A percentile compares a stretch with the other conserved stretches of the same genome.
Evolutionary conservation across 805 yeast species (phyloP).

Genomic region (Hanseniaspora nectarophila): DNA sequence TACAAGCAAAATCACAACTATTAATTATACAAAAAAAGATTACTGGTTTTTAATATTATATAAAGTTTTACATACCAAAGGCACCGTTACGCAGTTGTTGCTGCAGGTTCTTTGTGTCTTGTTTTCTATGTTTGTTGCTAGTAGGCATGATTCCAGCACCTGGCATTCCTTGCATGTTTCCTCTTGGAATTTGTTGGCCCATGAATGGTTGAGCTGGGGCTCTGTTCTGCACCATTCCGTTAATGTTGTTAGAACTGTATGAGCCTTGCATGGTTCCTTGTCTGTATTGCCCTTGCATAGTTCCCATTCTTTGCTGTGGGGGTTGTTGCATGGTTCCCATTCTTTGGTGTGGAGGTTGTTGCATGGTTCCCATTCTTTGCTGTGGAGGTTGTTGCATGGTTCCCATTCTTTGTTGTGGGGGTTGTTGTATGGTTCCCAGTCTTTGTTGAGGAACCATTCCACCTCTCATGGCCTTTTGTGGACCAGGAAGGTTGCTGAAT

Average conservation of each 20-base stretch:
- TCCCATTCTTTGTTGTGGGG: neutral
- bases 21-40: neutral
- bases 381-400: neutral
- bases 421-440: conserved; percentile 2
- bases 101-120: conserved; percentile 12
- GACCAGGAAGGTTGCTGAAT: neutral
- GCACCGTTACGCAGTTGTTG: conserved; percentile 14
- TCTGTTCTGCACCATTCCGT: neutral
- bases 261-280: neutral
- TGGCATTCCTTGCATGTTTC: neutral
- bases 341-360: neutral
- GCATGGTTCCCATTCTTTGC: neutral
- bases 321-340: neutral
- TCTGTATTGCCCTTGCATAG: neutral
- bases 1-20: no score
- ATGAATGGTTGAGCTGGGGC: neutral
- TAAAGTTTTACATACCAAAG: conserved; percentile 15
- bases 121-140: conserved; percentile 2
- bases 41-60: conserved; percentile 15
- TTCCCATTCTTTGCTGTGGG: neutral
- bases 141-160: conserved; percentile 12
- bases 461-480: neutral
- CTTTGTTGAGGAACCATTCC: neutral
- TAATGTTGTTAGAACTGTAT: neutral
- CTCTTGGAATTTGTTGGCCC: conserved; percentile 6